phyloP scores from a whole-genome alignment of 441 rosid genomes.

The Jatropha multifida region DNA sequence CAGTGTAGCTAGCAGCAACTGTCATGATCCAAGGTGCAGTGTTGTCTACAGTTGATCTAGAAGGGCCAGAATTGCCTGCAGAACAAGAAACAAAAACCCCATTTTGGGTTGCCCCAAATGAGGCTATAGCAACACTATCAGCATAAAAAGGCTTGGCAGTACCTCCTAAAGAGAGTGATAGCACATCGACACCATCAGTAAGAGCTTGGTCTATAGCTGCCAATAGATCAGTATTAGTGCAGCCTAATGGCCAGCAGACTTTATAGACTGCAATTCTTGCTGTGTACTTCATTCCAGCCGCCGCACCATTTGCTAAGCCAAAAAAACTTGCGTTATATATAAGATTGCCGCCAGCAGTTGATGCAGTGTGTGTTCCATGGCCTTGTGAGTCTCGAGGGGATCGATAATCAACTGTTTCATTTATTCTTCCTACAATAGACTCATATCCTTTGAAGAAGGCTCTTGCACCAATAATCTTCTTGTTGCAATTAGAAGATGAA shows the following conservation, averaged over 20 bases:
- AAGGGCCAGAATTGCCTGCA: conserved; percentile 73
- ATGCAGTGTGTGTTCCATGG: conserved; percentile 90
- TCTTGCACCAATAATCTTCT: conserved; percentile 70
- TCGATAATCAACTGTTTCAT: conserved; percentile 58
- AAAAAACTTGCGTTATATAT: conserved; percentile 49
- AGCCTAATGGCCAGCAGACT: conserved; percentile 71
- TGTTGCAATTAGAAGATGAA: conserved; percentile 44
- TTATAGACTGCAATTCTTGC: conserved; percentile 71
- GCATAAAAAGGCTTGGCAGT: conserved; percentile 56
- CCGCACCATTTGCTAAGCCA: conserved; percentile 63
- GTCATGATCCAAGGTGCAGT: conserved; percentile 68
- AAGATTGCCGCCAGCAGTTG: conserved; percentile 70
- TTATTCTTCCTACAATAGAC: conserved; percentile 37
- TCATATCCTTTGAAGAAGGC: conserved; percentile 73
- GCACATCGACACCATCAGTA: conserved; percentile 58
- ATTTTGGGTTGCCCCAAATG: conserved; percentile 55
- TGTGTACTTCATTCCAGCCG: conserved; percentile 70
- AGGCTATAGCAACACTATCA: conserved; percentile 65
- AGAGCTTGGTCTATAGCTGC: conserved; percentile 73
- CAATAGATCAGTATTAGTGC: conserved; percentile 58
- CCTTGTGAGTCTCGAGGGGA: conserved; percentile 84
- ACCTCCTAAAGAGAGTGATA: conserved; percentile 63
- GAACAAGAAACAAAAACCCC: conserved; percentile 72
- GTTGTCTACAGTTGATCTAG: conserved; percentile 57
- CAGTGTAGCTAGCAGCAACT: conserved; percentile 67